Conservation (phyloP, 1,284 basidiomycete species). For the Ustilago xerochloae region DNA sequence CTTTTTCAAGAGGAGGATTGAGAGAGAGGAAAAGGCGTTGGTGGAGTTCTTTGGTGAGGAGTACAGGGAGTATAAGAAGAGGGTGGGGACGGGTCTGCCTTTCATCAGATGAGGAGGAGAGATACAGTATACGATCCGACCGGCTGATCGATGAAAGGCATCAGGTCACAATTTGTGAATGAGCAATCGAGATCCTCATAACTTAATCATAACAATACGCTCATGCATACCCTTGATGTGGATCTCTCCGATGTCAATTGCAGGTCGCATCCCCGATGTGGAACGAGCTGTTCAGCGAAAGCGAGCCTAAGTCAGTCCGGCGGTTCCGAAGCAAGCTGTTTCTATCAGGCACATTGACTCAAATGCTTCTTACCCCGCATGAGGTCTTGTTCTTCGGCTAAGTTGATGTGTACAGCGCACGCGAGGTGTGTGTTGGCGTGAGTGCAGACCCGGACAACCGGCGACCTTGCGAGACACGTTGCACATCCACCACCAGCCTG, state of each 20-base stretch:
- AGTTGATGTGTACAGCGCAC: not conserved
- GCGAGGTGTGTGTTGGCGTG: not conserved
- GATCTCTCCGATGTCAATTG: too few relatives aligned
- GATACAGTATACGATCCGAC: too few relatives aligned
- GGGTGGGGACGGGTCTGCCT: slow-evolving; percentile 79
- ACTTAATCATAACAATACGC: too few relatives aligned
- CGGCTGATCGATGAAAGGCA: not conserved
- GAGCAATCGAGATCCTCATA: too few relatives aligned
- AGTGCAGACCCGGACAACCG: not conserved
- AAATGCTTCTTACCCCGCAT: not conserved
- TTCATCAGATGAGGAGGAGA: slow-evolving; percentile 49
- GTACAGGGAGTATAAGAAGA: slow-evolving; percentile 77
- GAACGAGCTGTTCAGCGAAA: too few relatives aligned
- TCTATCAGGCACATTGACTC: too few relatives aligned
- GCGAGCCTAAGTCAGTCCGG: not conserved
- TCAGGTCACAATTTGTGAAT: too few relatives aligned
- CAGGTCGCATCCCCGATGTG: too few relatives aligned
- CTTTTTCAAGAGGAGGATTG: slow-evolving; percentile 86
- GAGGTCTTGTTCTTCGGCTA: not conserved
- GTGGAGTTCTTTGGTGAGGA: slow-evolving; percentile 83
- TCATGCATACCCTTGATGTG: too few relatives aligned
- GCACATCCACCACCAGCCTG: not conserved
- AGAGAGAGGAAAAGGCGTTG: slow-evolving; percentile 80
- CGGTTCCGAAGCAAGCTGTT: too few relatives aligned
- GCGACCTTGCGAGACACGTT: too few relatives aligned